Evolutionary conservation across 441 rosid species (phyloP), one percentile per base, ranked within the genome.

Genomic region (Pelargonium hybrid): DNA sequence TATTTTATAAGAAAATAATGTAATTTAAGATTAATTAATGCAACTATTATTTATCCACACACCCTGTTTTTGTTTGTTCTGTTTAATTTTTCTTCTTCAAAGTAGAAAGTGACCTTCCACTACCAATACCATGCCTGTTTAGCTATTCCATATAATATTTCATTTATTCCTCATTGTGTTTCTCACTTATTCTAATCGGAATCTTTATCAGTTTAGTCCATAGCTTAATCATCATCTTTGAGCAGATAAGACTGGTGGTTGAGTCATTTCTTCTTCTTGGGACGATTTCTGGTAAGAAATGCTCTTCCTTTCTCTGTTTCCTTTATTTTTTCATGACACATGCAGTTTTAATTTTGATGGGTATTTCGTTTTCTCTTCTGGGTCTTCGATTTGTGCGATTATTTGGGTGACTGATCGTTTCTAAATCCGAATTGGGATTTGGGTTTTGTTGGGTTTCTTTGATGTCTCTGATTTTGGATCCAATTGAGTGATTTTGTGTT

Each of bases 211-310:
- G 34, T 71, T 73, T 52, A 63, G 45, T 41, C 69, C 71, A 25
- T 37, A 65, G 57, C 10, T 66, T 71, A 68, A 72, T 48, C 54
- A 75, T 77, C 79, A 70, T 62, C 80, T 72, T 71, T 69, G 34
- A 29, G 41, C 8, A 76, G 76, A 80, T 73, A 83, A 88, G 84
- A 76, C 76, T 73, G 78, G 86, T 82, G 47, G 89, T 84, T 78
- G 84, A 74, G 82, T 82, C 85, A 73, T 81, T 73, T 47, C 69
- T 52, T 18, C 52, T 69, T 69, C 13, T 34, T 64, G 50, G 23
- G 62, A 70, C 63, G 75, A 69, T 68, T 73, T 48, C 67, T 71
- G 80, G 85, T 68, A 47, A 71, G 80, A 70, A 62, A 26, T 48
- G 13, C 23, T 66, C 67, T 74, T 21, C 23, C 45, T 31, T n/a